phyloP scores from a whole-genome alignment of 768 basidiomycete species.

The Daedaleopsis sinensis region DNA sequence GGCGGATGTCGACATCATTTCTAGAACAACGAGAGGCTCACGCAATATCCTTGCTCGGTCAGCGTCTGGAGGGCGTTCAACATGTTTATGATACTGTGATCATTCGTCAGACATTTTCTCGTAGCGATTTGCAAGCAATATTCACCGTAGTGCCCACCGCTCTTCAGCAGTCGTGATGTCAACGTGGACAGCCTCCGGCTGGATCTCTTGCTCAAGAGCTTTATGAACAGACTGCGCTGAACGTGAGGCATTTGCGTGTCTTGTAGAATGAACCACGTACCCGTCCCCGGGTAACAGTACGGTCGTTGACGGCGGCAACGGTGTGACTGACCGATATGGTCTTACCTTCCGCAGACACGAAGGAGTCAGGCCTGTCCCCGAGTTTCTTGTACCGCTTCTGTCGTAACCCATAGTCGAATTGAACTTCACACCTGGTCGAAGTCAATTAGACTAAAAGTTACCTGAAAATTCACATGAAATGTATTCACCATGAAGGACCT shows the following conservation, averaged over 20 bases:
- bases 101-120: not conserved
- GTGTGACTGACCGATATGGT: constrained; percentile 54
- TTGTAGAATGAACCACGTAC: constrained; percentile 35
- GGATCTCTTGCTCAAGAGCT: constrained; percentile 72
- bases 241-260: not conserved
- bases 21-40: constrained; percentile 30
- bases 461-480: too few relatives aligned
- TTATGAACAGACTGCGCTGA: constrained; percentile 70
- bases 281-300: constrained; percentile 53
- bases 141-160: constrained; percentile 75
- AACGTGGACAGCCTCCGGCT: constrained; percentile 58
- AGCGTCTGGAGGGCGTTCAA: constrained; percentile 64
- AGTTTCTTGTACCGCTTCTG: constrained; percentile 56
- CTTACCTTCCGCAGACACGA: constrained; percentile 61
- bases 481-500: constrained; percentile 59
- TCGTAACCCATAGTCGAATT: constrained; percentile 74
- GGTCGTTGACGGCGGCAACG: constrained; percentile 58
- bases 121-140: not conserved
- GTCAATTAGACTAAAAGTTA: too few relatives aligned
- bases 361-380: constrained; percentile 53
- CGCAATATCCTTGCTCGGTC: constrained; percentile 49
- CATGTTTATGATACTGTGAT: constrained; percentile 70
- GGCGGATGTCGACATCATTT: not conserved
- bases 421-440: constrained; percentile 70
- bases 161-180: constrained; percentile 62